Conservation (phyloP, 73 alveolate genomes). For the Paramecium biaurelia region DNA sequence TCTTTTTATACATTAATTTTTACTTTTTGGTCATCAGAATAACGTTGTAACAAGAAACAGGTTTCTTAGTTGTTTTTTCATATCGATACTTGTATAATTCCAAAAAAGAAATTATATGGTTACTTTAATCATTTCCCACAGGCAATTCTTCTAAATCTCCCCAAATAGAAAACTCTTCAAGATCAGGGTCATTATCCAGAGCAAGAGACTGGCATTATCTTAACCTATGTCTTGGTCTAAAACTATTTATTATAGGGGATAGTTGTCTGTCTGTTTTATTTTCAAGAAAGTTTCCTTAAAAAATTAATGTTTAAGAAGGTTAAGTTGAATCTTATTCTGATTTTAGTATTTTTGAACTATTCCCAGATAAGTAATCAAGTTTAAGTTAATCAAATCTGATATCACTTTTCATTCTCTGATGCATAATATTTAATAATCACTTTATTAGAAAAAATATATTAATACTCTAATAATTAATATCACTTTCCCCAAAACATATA, state of each 20-base stretch:
- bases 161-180: neutral
- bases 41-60: neutral
- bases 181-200: neutral
- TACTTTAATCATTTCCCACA: neutral
- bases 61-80: neutral
- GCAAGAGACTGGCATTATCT: neutral
- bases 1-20: neutral
- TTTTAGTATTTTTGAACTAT: neutral
- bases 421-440: neutral
- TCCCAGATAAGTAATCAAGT: neutral
- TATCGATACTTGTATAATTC: constrained; percentile 13
- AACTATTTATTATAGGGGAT: neutral
- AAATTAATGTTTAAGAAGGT: neutral
- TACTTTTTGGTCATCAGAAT: neutral
- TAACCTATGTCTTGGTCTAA: neutral
- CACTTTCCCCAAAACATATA: neutral
- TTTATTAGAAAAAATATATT: neutral
- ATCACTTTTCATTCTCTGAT: neutral
- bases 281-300: neutral
- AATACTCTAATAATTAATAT: neutral
- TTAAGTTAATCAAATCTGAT: neutral
- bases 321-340: neutral
- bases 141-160: neutral
- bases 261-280: neutral
- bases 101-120: neutral